phyloP scores from a whole-genome alignment of 2,329 filamentous ascomycete genomes.

The Penicillium polonicum region DNA sequence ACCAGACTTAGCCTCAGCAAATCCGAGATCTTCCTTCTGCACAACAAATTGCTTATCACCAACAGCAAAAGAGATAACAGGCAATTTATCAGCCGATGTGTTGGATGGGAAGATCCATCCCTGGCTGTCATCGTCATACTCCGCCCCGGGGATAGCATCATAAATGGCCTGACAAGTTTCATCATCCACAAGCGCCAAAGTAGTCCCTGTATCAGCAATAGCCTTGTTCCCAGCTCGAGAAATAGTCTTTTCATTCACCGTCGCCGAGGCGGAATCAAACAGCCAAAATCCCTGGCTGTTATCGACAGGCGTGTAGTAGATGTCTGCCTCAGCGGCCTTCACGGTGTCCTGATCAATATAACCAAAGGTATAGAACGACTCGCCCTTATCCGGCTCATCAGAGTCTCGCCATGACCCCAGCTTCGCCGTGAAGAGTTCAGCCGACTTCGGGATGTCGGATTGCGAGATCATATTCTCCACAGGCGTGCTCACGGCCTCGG shows the following conservation, averaged over 20 bases:
- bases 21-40: constrained; percentile 63
- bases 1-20: constrained; percentile 55
- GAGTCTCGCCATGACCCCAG: constrained; percentile 58
- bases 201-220: constrained; percentile 71
- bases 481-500: constrained; percentile 58
- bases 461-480: constrained; percentile 68
- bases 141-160: constrained; percentile 60
- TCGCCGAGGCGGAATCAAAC: constrained; percentile 58
- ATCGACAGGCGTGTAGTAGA: constrained; percentile 63
- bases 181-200: constrained; percentile 65
- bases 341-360: constrained; percentile 66
- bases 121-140: constrained; percentile 56
- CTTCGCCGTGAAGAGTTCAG: constrained; percentile 64
- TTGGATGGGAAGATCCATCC: constrained; percentile 63
- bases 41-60: constrained; percentile 61
- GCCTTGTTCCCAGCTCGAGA: constrained; percentile 58
- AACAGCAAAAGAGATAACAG: constrained; percentile 62
- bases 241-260: constrained; percentile 57
- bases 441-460: constrained; percentile 52
- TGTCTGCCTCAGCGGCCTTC: constrained; percentile 52
- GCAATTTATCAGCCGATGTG: constrained; percentile 54
- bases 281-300: constrained; percentile 67
- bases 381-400: constrained; percentile 44
- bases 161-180: constrained; percentile 62
- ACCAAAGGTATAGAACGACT: constrained; percentile 71